Evolutionary conservation across 73 alveolate species (phyloP).

Genomic region (Breviolum minutum): DNA sequence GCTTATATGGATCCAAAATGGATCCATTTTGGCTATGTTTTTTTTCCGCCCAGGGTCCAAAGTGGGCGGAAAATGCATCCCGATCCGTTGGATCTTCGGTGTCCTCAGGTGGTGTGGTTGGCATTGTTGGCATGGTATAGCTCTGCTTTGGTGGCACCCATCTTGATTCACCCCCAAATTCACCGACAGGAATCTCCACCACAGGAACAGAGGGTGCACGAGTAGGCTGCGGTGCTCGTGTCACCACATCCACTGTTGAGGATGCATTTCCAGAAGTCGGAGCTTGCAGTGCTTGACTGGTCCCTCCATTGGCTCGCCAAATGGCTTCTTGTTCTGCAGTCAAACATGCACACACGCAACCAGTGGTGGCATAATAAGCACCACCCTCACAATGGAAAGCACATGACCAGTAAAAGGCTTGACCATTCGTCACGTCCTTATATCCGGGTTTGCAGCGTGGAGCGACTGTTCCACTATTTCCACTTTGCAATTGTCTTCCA

Average conservation of each 20-base stretch:
- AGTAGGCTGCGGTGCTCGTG: not conserved
- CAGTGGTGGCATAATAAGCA: slow-evolving; percentile 1
- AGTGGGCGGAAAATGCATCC: not conserved
- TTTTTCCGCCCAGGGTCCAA: not conserved
- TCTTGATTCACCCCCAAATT: not conserved
- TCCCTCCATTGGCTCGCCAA: not conserved
- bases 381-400: slow-evolving; percentile 89
- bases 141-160: not conserved
- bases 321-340: not conserved
- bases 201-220: not conserved
- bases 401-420: slow-evolving; percentile 66
- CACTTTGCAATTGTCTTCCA: not conserved
- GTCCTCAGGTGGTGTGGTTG: not conserved
- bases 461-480: not conserved
- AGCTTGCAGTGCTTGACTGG: not conserved
- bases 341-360: slow-evolving; percentile 38
- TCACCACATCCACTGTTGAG: not conserved
- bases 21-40: too few species aligned
- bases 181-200: not conserved
- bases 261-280: not conserved
- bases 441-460: slow-evolving; percentile 71
- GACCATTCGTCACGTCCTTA: slow-evolving; percentile 42
- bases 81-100: not conserved
- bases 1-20: too few species aligned
- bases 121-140: not conserved